phyloP scores from a whole-genome alignment of 768 basidiomycete species.

The Butyriboletus loyo region DNA sequence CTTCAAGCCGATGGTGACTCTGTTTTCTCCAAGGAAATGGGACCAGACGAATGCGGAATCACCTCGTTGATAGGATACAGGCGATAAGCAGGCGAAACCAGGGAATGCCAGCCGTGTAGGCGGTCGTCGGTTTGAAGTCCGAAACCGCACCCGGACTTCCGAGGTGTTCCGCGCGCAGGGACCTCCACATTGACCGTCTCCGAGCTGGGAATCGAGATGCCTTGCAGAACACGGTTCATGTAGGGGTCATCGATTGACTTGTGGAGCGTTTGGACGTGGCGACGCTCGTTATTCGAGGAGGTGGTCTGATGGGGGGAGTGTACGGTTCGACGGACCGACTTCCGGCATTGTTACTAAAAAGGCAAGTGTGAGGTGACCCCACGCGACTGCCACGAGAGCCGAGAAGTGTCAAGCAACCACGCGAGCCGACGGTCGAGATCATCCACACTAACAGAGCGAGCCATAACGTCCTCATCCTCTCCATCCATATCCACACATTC shows the following conservation, averaged over 20 bases:
- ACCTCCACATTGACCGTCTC: neutral
- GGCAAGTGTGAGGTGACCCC: conserved; percentile 17
- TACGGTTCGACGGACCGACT: conserved; percentile 5
- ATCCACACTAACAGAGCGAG: conserved; percentile 19
- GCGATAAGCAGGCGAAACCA: neutral
- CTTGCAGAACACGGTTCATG: neutral
- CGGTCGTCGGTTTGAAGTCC: conserved; percentile 2
- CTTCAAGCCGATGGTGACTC: neutral
- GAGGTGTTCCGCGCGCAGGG: neutral
- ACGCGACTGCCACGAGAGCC: conserved; percentile 36
- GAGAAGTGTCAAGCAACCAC: conserved; percentile 35
- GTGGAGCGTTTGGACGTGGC: neutral
- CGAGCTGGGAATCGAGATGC: neutral
- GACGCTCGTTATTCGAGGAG: neutral
- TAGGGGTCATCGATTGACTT: neutral
- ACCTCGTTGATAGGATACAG: neutral
- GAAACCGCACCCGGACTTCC: neutral
- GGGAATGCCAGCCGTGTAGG: neutral
- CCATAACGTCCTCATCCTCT: conserved; percentile 8
- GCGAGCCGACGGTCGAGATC: conserved; percentile 37
- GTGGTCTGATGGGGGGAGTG: neutral
- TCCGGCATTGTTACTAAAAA: conserved; percentile 19
- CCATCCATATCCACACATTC: neutral
- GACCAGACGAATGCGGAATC: neutral
- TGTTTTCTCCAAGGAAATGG: neutral